These are phyloP conservation scores for Leishmania lainsoni DNA, from an alignment of 208 protist species.

Conservation along the genomic window DNA sequence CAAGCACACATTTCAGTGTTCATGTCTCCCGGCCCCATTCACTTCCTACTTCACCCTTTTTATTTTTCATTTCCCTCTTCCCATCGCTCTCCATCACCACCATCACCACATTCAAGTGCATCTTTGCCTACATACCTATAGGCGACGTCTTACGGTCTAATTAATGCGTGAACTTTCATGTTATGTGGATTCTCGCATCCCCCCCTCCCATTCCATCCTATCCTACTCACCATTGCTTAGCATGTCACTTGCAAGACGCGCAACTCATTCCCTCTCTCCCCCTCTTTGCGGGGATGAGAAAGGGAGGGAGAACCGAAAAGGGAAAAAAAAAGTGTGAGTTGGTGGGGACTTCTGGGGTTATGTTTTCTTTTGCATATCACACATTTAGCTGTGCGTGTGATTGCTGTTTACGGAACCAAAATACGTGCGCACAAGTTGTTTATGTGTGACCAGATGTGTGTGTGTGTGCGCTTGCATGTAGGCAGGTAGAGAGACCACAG, in stretches of 20 bases:
- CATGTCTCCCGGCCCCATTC: too few species aligned
- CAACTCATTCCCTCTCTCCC: too few species aligned
- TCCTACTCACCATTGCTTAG: not conserved
- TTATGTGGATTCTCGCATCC: not conserved
- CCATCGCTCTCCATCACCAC: not conserved
- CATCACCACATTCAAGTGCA: not conserved
- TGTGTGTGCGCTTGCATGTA: not conserved
- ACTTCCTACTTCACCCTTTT: not conserved
- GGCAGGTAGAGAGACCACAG: not conserved
- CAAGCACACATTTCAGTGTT: not conserved
- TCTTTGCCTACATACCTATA: not conserved
- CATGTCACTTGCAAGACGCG: not conserved
- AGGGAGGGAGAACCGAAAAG: too few species aligned
- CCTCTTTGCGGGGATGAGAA: too few species aligned
- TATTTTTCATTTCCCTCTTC: constrained; percentile 11
- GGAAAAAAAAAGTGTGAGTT: too few species aligned
- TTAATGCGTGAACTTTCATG: not conserved
- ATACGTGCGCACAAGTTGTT: not conserved
- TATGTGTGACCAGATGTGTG: not conserved
- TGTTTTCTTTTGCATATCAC: too few species aligned
- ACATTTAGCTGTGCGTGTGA: not conserved
- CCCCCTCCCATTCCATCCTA: not conserved
- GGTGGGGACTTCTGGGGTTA: too few species aligned
- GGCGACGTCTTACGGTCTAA: not conserved
- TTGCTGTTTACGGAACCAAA: not conserved